Conservation (phyloP, 2,329 filamentous ascomycete species). For the Xylariaceae sp. region DNA sequence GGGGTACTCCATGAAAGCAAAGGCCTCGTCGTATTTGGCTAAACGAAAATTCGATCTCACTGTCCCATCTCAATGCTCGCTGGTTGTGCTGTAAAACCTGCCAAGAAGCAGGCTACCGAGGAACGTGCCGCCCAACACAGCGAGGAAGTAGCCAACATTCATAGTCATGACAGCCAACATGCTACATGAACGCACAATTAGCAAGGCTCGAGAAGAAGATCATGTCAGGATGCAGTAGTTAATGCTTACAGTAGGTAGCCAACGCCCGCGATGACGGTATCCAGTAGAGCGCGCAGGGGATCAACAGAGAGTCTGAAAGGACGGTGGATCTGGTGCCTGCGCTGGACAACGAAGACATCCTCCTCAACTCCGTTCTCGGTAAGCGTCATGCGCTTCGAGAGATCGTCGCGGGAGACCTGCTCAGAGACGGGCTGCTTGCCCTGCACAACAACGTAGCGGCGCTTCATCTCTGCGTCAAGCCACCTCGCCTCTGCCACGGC, state of each 20-base stretch:
- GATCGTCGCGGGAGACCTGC: conserved; percentile 52
- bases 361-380: conserved; percentile 77
- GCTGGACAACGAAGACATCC: conserved; percentile 67
- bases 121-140: conserved; percentile 50
- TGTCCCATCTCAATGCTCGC: conserved; percentile 22
- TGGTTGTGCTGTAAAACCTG: conserved; percentile 45
- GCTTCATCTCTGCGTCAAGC: conserved; percentile 64
- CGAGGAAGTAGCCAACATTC: conserved; percentile 33
- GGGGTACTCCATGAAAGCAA: conserved; percentile 1
- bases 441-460: conserved; percentile 70
- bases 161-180: conserved; percentile 35
- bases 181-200: conserved; percentile 27
- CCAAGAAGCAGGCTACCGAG: conserved; percentile 79
- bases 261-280: conserved; percentile 30
- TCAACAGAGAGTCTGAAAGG: conserved; percentile 78
- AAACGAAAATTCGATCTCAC: background rate
- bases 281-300: conserved; percentile 29
- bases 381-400: conserved; percentile 60
- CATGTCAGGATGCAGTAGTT: background rate
- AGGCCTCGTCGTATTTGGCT: background rate
- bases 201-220: background rate
- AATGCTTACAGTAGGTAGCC: conserved; percentile 32
- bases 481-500: conserved; percentile 58
- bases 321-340: conserved; percentile 51
- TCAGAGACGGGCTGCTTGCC: conserved; percentile 57